phyloP scores from a whole-genome alignment of 2,329 filamentous ascomycete genomes.

The Colletotrichum sp. region DNA sequence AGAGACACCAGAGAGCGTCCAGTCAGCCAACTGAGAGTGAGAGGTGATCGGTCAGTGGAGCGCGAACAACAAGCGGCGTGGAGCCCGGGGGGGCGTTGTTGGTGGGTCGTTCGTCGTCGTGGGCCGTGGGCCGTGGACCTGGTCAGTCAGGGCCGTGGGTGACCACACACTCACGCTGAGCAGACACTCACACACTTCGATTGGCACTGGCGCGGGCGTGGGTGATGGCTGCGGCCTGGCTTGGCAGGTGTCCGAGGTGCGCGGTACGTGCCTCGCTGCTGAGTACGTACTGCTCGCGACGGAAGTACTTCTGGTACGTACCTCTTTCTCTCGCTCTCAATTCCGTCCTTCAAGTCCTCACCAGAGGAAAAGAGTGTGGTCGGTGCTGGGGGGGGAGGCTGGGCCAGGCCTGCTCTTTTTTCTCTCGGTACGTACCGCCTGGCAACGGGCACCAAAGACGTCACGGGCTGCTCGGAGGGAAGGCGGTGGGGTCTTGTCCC shows the following conservation, averaged over 20 bases:
- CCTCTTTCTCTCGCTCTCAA: background rate
- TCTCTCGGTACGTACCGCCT: background rate
- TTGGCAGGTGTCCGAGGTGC: background rate
- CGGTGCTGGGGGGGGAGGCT: background rate
- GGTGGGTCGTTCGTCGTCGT: background rate
- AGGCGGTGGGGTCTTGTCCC: background rate
- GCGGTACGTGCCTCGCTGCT: background rate
- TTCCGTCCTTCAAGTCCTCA: background rate
- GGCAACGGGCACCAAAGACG: background rate
- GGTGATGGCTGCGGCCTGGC: background rate
- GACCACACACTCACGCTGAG: no score
- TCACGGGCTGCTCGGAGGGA: background rate
- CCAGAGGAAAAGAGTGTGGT: background rate
- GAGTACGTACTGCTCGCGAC: background rate
- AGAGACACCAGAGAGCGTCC: background rate
- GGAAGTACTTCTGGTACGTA: background rate
- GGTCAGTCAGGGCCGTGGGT: background rate
- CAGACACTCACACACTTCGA: background rate
- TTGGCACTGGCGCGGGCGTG: background rate
- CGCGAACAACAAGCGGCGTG: background rate
- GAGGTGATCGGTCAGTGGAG: background rate
- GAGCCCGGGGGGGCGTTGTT: background rate
- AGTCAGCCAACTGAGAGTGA: background rate
- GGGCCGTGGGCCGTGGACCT: background rate
- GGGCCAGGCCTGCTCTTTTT: background rate